Base-by-base conservation (phyloP, 1,139 yeast genomes). In the Sugiyamaella grinbergsii region DNA sequence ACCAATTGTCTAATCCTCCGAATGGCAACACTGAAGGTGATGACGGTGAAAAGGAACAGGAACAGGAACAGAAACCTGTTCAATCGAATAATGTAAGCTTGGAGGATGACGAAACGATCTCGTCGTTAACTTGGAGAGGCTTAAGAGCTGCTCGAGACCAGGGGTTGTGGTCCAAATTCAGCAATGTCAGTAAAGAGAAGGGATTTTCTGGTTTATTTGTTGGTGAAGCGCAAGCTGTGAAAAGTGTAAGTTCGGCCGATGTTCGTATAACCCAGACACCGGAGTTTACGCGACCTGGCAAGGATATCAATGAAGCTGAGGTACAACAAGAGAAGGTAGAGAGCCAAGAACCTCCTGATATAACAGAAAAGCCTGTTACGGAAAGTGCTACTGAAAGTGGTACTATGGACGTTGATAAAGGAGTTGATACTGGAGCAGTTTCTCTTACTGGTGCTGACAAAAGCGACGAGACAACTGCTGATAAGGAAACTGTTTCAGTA, bases 41-140 rank as follows among this genome's bases (percentile, higher is more conserved):
- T 8, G 46, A 42, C 10, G 50, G 33, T 13, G 13, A 23, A 5
- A 23, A 23, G 26, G 26, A 23, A 23, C n/a, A n/a, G n/a, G n/a
- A n/a, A n/a, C n/a, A n/a, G 8, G 7, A 23, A 23, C 26, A 8
- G 26, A 23, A 8, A 8, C 26, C 26, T 5, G 26, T 8, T 23
- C 5, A 23, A 23, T 8, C 26, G 8, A 23, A 23, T 5, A 23
- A 11, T 11, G n/a, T 16, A 3, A n/a, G 16, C 16, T n/a, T 28
- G 11, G 40, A 10, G 13, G 38, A 34, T 18, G 49, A 49, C 11
- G 54, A 37, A 18, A 32, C 23, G 3, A 37, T 46, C 8, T 62
- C 63, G 1, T 62, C 67, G 3, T 50, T 56, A 15, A 64, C 59
- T 2, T 67, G 71, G 71, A 54, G 68, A 38, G 71, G 70, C 2